Percentiles rank a stretch among this genome's conserved stretches.
Conservation (phyloP, 495 filamentous ascomycete genomes). For the Polyplosphaeria fusca region DNA sequence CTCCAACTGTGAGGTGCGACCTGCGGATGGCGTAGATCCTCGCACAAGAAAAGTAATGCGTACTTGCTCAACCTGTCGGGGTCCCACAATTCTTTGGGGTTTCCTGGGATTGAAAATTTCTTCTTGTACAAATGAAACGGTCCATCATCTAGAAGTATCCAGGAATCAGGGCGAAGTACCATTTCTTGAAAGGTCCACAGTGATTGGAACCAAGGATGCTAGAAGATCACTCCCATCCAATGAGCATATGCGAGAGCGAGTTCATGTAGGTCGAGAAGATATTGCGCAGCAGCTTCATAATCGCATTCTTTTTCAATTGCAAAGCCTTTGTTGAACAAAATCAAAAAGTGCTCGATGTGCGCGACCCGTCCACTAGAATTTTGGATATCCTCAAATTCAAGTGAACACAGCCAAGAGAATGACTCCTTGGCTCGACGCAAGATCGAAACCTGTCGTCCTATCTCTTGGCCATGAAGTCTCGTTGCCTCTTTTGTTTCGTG, state of each 20-base stretch:
- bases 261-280: neutral
- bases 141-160: neutral
- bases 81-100: neutral
- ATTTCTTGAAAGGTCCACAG: neutral
- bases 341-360: neutral
- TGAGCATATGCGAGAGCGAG: neutral
- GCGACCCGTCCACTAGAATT: neutral
- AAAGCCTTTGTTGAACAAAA: neutral
- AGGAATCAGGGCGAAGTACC: neutral
- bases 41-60: no score
- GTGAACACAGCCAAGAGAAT: neutral
- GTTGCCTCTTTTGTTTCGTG: no score
- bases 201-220: neutral
- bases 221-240: neutral
- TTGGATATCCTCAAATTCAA: neutral
- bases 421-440: neutral
- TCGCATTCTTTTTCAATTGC: neutral
- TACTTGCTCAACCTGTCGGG: neutral
- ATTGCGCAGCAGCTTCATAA: neutral
- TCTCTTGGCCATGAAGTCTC: neutral
- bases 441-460: neutral
- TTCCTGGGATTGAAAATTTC: neutral
- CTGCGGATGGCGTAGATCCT: no score
- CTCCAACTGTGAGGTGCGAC: no score
- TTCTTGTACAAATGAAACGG: neutral